Base-by-base conservation (phyloP, 768 basidiomycete species). In the Lactarius psammicola region DNA sequence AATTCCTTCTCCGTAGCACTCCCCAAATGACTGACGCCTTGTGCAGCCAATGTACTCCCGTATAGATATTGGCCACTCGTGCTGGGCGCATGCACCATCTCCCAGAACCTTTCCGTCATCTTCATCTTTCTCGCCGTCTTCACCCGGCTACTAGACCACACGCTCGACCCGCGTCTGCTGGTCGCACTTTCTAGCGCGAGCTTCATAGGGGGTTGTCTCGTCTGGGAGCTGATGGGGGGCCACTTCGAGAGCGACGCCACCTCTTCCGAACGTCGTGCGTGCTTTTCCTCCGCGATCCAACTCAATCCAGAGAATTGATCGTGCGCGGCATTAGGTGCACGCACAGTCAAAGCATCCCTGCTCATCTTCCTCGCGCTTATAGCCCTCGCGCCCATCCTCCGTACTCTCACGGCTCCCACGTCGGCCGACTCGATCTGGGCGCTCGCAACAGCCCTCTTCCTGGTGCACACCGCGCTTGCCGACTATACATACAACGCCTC, bases 391-490 rank as follows among this genome's bases (percentile, higher is more conserved):
- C 97, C 97, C 17, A 90, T 98, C 11, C 80, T 98, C 63, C 85
- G 89, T 72, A 98, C 96, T 6, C 78, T 99, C 72, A 96, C 94
- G 33, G 90, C 92, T 44, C 93, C 95, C 30, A 98, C 95, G 4
- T 97, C 96, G 44, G 92, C 92, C 15, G 97, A 99, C 75, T 94
- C 94, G 33, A 95, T 98, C 69, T 98, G 94, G 94, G 95, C 96
- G 7, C 78, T 98, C 59, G 86, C 94, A n/a, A 91, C 92, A 4
- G 81, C 82, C 59, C 84, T 98, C 53, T 92, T 98, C 75, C 79
- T 85, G 60, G 78, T 97, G 44, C 94, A 95, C 74, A 81, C 87
- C 23, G 78, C 95, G 64, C 78, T 98, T 56, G 90, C 90, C 17
- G 94, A 97, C 76, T 96, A 94, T 74, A 84, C 85, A 66, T 80